phyloP scores from a whole-genome alignment of 495 filamentous ascomycete species.

The Parmelia sp. region DNA sequence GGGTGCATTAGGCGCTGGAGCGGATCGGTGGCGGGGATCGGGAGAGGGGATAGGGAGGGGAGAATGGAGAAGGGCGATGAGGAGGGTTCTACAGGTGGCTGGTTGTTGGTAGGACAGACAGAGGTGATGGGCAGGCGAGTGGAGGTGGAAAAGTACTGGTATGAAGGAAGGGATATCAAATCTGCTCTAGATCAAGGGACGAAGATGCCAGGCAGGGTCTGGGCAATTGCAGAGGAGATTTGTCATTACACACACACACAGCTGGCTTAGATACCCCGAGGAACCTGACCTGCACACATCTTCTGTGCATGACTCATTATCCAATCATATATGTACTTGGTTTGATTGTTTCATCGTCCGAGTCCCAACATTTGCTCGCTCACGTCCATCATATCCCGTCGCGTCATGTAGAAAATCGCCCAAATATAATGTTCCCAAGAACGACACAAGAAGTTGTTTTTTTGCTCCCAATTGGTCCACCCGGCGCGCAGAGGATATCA shows the following conservation, averaged over 20 bases:
- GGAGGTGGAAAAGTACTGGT: not conserved
- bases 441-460: too few relatives aligned
- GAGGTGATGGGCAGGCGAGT: too few relatives aligned
- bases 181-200: too few relatives aligned
- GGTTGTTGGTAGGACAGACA: not conserved
- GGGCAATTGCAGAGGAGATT: not conserved
- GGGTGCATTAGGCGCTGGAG: constrained; percentile 22
- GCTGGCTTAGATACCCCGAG: not conserved
- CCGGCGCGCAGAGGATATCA: constrained; percentile 1
- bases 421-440: too few relatives aligned
- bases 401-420: not conserved
- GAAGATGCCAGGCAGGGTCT: too few relatives aligned
- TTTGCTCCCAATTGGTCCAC: not conserved
- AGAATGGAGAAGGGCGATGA: not conserved
- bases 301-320: not conserved
- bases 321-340: not conserved
- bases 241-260: not conserved
- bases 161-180: not conserved
- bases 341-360: not conserved
- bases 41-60: constrained; percentile 9
- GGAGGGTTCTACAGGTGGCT: not conserved
- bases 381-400: not conserved
- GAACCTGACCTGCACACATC: not conserved
- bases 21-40: constrained; percentile 26
- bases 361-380: not conserved